Conservation (phyloP, 1,284 basidiomycete genomes). For the Mycosarcoma maydis region DNA sequence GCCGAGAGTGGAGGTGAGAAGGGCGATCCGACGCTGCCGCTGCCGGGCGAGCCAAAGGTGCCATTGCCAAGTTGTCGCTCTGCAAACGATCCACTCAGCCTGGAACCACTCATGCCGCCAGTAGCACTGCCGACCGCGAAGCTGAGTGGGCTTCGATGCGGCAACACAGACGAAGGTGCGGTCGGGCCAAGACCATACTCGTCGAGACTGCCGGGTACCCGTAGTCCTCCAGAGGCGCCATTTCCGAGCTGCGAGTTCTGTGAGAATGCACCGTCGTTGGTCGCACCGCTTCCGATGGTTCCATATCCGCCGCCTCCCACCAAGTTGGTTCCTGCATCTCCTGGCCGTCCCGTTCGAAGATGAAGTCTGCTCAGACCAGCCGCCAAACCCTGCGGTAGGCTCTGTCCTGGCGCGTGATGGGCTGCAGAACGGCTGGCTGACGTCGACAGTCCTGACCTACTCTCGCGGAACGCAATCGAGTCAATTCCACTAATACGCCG, state of each 20-base stretch:
- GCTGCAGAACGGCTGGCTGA: slow-evolving; percentile 31
- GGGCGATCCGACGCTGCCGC: slow-evolving; percentile 12
- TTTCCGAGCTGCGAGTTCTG: slow-evolving; percentile 20
- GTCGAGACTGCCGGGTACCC: slow-evolving; percentile 23
- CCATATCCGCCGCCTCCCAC: slow-evolving; percentile 14
- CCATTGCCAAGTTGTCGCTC: slow-evolving; percentile 22
- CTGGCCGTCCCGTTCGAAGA: slow-evolving; percentile 67
- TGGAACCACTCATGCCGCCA: neutral
- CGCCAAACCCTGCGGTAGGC: slow-evolving; percentile 84
- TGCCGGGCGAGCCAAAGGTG: slow-evolving; percentile 33
- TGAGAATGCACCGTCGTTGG: slow-evolving; percentile 8
- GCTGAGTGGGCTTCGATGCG: slow-evolving; percentile 37
- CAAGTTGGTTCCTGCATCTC: slow-evolving; percentile 5
- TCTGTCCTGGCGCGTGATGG: slow-evolving; percentile 82
- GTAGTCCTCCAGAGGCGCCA: slow-evolving; percentile 1
- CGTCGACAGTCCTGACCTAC: slow-evolving; percentile 13
- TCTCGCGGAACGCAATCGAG: slow-evolving; percentile 34
- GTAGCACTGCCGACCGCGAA: slow-evolving; percentile 15
- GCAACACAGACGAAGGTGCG: slow-evolving; percentile 52
- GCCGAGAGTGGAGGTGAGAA: slow-evolving; percentile 37
- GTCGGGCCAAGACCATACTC: slow-evolving; percentile 54
- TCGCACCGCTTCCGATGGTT: slow-evolving; percentile 4
- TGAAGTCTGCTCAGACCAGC: slow-evolving; percentile 86
- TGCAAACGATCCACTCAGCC: slow-evolving; percentile 32
- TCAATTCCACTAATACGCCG: slow-evolving; percentile 26